phyloP scores from a whole-genome alignment of 2,329 filamentous ascomycete species.

The Emydomyces testavorans region DNA sequence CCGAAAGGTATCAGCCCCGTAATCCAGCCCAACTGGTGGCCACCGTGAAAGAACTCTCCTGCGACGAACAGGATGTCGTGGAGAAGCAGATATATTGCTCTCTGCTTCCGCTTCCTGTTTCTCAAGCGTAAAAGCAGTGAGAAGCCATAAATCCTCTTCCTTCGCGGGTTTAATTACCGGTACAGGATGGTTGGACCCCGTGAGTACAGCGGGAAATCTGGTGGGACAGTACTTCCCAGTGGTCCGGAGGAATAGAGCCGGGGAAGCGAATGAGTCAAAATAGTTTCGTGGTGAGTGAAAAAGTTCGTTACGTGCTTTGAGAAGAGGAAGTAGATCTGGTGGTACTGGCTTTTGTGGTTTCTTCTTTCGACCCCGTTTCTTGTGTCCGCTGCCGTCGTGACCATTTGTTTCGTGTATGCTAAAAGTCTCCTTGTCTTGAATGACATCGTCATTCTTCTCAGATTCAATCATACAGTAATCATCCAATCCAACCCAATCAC shows the following conservation, averaged over 20 bases:
- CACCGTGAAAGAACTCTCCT: constrained; percentile 31
- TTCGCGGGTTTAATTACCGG: constrained; percentile 21
- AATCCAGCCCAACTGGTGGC: constrained; percentile 31
- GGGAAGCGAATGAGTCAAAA: constrained; percentile 37
- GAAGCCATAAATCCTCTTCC: constrained; percentile 10
- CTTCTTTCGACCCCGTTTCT: constrained; percentile 16
- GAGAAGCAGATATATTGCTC: background rate
- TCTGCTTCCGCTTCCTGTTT: constrained; percentile 7
- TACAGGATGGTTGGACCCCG: constrained; percentile 26
- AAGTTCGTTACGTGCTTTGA: constrained; percentile 26
- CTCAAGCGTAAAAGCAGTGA: constrained; percentile 1
- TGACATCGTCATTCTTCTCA: background rate
- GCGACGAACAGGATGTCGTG: constrained; percentile 20
- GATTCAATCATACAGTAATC: constrained; percentile 26
- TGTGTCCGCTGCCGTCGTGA: background rate
- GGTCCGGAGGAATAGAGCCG: constrained; percentile 33
- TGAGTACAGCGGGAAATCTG: constrained; percentile 26
- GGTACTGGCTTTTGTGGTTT: constrained; percentile 17
- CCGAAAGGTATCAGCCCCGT: constrained; percentile 20
- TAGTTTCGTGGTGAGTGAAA: constrained; percentile 31
- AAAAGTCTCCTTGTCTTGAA: background rate
- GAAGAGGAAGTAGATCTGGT: constrained; percentile 27
- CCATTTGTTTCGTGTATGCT: background rate
- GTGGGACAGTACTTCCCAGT: constrained; percentile 31
- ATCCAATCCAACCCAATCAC: constrained; percentile 33